A percentile compares a stretch with the other conserved stretches of the same genome.
These are phyloP conservation scores for Talaromyces sp. DNA, from an alignment of 2,329 filamentous ascomycete species.

Conservation along the genomic window DNA sequence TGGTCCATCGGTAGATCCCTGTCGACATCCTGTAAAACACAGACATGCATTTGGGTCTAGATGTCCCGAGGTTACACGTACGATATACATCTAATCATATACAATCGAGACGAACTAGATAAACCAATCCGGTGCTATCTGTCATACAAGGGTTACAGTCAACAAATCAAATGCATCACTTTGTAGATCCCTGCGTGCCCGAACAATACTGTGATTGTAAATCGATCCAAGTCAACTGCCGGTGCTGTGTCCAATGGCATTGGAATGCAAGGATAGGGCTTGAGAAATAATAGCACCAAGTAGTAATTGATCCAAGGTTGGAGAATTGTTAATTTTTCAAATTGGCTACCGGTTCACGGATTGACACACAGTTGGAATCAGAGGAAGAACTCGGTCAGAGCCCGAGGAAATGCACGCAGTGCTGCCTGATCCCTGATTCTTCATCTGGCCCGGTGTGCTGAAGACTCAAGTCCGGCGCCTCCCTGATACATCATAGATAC, in stretches of 20 bases:
- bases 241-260: neutral
- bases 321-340: neutral
- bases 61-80: neutral
- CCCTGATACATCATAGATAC: neutral
- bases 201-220: neutral
- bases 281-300: neutral
- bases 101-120: too few species aligned
- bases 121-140: neutral
- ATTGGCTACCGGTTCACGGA: neutral
- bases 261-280: neutral
- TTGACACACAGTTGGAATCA: neutral
- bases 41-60: neutral
- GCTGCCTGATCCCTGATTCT: neutral
- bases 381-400: neutral
- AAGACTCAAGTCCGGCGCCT: neutral
- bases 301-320: neutral
- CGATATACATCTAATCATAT: too few species aligned
- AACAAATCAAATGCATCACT: neutral
- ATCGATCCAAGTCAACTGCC: neutral
- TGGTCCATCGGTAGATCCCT: neutral
- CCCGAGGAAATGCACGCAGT: neutral
- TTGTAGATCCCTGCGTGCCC: neutral
- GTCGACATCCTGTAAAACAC: slow-evolving; percentile 1
- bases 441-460: neutral
- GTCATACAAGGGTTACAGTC: too few species aligned